Base-by-base conservation (phyloP, 192 early-diverging fungal species). In the Oehlia diaphana region DNA sequence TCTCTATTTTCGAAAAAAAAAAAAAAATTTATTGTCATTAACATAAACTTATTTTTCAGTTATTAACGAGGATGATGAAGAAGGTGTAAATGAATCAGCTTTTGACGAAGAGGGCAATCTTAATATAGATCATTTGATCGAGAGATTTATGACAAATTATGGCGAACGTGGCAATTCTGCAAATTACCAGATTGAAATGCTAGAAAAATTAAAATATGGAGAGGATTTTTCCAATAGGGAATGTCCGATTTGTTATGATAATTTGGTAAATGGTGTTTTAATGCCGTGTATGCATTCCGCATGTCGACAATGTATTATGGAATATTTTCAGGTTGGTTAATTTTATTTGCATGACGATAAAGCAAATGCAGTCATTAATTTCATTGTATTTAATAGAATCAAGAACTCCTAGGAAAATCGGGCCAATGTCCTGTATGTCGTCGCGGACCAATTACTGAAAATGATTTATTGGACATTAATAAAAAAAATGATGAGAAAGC, bases 361-460 rank as follows among this genome's bases (percentile, higher is more conserved):
- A 58, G 0, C 31, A 31, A 31, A 31, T 21, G 4, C 50, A 6
- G 5, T 47, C 44, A 47, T 6, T 58, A 21, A 58, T 21, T 58
- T 21, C 5, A 58, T 58, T 19, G 14, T 28, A 19, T 49, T 37
- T 64, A 2, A 37, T 82, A 89, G 87, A 81, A 80, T 39, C 80
- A 73, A 47, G 88, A 88, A 61, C 76, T 84, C 63, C 76, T 82
- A n/a, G 87, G 87, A 10, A 72, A 83, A 63, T 61, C 75, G 19
- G 87, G 88, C n/a, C 83, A 90, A 76, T 90, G 89, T 62, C 89
- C 89, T 10, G 77, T 88, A 5, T 90, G 89, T 70, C 80, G 89
- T 1, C 82, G 83, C 10, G 88, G 86, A 0, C 88, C 89, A 6
- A 80, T 90, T 6, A 80, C 80, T 37, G 83, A 86, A 72, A 82